Conservation (phyloP, 2,329 filamentous ascomycete genomes). For the Calonectria pseudoturangicola region DNA sequence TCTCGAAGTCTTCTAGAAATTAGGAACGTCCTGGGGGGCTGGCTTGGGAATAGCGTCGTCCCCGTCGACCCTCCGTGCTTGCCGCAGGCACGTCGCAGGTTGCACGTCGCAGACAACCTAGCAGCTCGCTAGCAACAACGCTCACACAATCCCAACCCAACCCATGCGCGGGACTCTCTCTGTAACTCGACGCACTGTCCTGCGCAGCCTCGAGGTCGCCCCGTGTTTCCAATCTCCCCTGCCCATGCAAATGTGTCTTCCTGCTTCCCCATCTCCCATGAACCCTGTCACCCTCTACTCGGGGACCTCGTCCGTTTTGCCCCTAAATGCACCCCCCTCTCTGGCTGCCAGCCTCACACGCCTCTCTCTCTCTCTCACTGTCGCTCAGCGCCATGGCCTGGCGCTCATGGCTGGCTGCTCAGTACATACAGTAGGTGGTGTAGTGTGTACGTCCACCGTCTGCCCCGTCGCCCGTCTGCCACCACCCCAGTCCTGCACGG, state of each 20-base stretch:
- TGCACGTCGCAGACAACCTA: conserved; percentile 11
- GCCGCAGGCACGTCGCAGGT: conserved; percentile 43
- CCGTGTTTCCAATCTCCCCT: conserved; percentile 38
- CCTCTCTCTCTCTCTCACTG: conserved; percentile 8
- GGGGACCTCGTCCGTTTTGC: conserved; percentile 17
- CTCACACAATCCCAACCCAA: conserved; percentile 12
- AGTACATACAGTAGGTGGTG: conserved; percentile 27
- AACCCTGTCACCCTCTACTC: conserved; percentile 11
- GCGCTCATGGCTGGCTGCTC: conserved; percentile 43
- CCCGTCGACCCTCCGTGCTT: conserved; percentile 34
- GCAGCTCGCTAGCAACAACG: conserved; percentile 22
- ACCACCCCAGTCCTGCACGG: conserved; percentile 1
- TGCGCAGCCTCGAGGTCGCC: conserved; percentile 34
- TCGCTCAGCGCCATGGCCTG: conserved; percentile 43
- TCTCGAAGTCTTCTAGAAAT: conserved; percentile 60
- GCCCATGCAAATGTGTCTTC: conserved; percentile 37
- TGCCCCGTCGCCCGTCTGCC: conserved; percentile 44
- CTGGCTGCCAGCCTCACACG: neutral
- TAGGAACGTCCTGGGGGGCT: conserved; percentile 15
- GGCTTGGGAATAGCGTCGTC: conserved; percentile 21
- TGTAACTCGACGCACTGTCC: conserved; percentile 16
- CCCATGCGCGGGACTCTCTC: conserved; percentile 2
- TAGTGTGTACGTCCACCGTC: conserved; percentile 43
- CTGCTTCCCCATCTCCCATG: conserved; percentile 29
- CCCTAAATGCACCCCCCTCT: conserved; percentile 23